Evolutionary conservation across 129 eudicot genomes (phyloP), one percentile per base, ranked within the genome.

Genomic region (Flaveria trinervia): DNA sequence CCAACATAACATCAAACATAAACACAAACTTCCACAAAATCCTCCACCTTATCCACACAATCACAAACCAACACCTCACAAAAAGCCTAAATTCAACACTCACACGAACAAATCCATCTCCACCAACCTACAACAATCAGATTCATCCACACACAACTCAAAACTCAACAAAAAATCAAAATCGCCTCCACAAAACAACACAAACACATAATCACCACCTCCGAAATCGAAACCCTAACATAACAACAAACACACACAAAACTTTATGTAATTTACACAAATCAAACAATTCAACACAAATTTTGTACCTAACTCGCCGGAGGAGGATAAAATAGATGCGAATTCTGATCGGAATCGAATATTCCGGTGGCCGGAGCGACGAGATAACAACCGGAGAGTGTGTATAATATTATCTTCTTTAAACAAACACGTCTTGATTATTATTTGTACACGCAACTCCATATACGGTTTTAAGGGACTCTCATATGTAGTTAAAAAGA

Each of bases 401-500:
- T 68, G 17, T 68, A 54, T 68, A 50, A 54, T 3, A 5, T 16
- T 30, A 30, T 30, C 36, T 30, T 30, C 36, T 30, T 30, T 30
- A 30, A 22, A 3, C 25, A 3, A 43, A 10, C 13, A 22, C 48
- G 59, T 45, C 16, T 49, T 48, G 65, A 68, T 65, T 55, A 43
- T 59, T 59, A 59, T 68, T 54, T 68, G 75, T 68, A 77, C 81
- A 77, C 81, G 81, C 81, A 77, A 77, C 50, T 77, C 12, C 48
- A 13, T 75, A 68, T 65, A 39, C 64, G 22, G 48, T 75, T 75
- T 23, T 30, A 30, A 30, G 36, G 36, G 36, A 30, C 36, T 30
- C 33, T 3, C 36, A 3, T 30, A 17, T 52, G 54, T 25, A 57
- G 33, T 17, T 76, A 51, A 73, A 50, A 30, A 20, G 16, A 48